These are phyloP conservation scores for Malassezia caprae DNA, from an alignment of 1,284 basidiomycete genomes.

Conservation along the genomic window DNA sequence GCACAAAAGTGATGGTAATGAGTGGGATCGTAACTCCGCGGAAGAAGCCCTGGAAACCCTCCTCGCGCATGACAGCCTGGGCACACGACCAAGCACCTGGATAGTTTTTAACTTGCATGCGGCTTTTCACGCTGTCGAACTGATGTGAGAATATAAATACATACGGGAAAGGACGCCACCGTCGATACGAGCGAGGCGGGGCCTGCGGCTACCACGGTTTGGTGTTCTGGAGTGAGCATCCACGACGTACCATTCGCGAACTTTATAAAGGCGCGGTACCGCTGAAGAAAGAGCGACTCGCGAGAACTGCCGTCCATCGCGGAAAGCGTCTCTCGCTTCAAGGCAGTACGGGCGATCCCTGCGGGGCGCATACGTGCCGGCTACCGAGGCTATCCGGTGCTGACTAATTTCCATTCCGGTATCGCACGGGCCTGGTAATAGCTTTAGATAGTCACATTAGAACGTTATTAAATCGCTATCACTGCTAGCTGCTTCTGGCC, in stretches of 20 bases:
- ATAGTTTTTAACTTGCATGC: conserved; percentile 45
- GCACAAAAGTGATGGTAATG: conserved; percentile 90
- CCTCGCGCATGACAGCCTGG: conserved; percentile 60
- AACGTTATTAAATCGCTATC: neutral
- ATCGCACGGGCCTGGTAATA: neutral
- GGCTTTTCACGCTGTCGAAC: conserved; percentile 43
- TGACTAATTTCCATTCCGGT: neutral
- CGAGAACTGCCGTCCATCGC: neutral
- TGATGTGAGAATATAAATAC: conserved; percentile 5
- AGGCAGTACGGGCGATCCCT: neutral
- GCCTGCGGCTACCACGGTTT: conserved; percentile 42
- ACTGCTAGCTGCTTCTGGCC: neutral
- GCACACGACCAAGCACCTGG: conserved; percentile 41
- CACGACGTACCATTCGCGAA: neutral
- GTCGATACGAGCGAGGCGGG: conserved; percentile 45
- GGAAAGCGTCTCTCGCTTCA: neutral
- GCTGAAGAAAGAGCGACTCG: conserved; percentile 7
- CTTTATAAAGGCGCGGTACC: neutral
- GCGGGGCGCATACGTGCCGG: neutral
- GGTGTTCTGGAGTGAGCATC: conserved; percentile 17
- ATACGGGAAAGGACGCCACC: conserved; percentile 38
- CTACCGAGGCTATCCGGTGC: neutral
- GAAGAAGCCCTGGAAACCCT: conserved; percentile 84
- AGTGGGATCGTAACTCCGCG: conserved; percentile 75
- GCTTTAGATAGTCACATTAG: neutral